phyloP scores from a whole-genome alignment of 441 rosid species.

The Populus hybrid region DNA sequence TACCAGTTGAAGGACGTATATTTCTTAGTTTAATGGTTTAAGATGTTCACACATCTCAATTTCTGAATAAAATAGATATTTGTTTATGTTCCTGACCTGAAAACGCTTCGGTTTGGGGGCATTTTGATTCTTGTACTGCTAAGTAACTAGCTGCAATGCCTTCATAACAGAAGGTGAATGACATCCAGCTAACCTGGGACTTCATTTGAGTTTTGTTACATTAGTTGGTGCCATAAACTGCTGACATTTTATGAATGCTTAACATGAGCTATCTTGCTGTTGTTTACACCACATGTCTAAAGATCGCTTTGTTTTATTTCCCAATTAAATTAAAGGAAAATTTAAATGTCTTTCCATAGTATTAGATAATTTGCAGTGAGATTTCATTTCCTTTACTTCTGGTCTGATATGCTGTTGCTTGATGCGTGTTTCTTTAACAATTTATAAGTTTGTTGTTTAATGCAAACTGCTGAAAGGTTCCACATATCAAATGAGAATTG shows the following conservation, averaged over 20 bases:
- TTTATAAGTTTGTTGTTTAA: not conserved
- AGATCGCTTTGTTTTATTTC: not conserved
- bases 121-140: not conserved
- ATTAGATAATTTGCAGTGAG: not conserved
- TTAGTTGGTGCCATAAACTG: not conserved
- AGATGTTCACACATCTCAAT: not conserved
- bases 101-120: not conserved
- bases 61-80: not conserved
- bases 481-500: not conserved
- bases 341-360: too few relatives aligned
- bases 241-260: not conserved
- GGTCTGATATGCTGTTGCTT: not conserved
- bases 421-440: not conserved
- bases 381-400: not conserved
- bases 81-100: constrained; percentile 4
- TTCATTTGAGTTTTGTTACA: not conserved
- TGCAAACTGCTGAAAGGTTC: not conserved
- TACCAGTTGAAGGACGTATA: not conserved
- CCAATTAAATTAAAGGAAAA: not conserved
- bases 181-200: not conserved
- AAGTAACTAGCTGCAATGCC: not conserved
- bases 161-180: not conserved
- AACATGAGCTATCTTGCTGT: not conserved
- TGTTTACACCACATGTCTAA: not conserved
- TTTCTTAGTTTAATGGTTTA: not conserved